phyloP scores from a whole-genome alignment of 2,329 filamentous ascomycete genomes.

The Sordariomycetes sp. region DNA sequence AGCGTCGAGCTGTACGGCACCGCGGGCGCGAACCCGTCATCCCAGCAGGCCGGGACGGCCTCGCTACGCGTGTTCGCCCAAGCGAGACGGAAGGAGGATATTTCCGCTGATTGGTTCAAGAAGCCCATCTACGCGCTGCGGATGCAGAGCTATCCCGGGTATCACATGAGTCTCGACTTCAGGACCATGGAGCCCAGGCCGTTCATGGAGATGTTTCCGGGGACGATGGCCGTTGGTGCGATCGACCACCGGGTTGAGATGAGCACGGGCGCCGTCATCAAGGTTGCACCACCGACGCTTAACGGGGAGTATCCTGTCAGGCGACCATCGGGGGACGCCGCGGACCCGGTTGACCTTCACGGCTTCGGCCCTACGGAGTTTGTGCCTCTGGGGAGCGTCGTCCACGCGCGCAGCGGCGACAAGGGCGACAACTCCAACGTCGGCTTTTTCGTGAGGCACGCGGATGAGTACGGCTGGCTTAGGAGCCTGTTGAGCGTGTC shows the following conservation, averaged over 20 bases:
- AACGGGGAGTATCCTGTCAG: slow-evolving; percentile 13
- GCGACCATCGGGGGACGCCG: slow-evolving; percentile 16
- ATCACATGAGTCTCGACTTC: slow-evolving; percentile 32
- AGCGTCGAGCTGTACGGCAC: slow-evolving; percentile 23
- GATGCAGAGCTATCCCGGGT: slow-evolving; percentile 30
- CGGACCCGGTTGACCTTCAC: slow-evolving; percentile 12
- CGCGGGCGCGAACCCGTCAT: slow-evolving; percentile 23
- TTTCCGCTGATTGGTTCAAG: slow-evolving; percentile 23
- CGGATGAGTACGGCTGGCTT: slow-evolving; percentile 34
- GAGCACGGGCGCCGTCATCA: slow-evolving; percentile 10
- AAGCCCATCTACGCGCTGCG: slow-evolving; percentile 23
- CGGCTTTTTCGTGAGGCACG: slow-evolving; percentile 31
- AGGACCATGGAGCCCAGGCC: slow-evolving; percentile 28
- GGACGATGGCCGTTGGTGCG: slow-evolving; percentile 15
- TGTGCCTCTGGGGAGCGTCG: slow-evolving; percentile 18
- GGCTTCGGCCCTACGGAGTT: slow-evolving; percentile 15
- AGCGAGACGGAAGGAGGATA: slow-evolving; percentile 23
- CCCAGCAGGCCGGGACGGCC: slow-evolving; percentile 36
- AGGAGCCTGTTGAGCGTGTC: slow-evolving; percentile 25
- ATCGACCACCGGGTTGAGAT: slow-evolving; percentile 16
- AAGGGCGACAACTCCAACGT: slow-evolving; percentile 33
- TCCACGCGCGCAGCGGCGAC: slow-evolving; percentile 23
- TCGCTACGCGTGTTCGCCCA: slow-evolving; percentile 35
- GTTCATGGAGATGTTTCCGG: slow-evolving; percentile 32
- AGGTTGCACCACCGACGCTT: slow-evolving; percentile 10